A percentile compares a stretch with the other conserved stretches of the same genome.
These are phyloP conservation scores for Dothideomycetidae sp. DNA, from an alignment of 2,329 filamentous ascomycete genomes.

Conservation along the genomic window DNA sequence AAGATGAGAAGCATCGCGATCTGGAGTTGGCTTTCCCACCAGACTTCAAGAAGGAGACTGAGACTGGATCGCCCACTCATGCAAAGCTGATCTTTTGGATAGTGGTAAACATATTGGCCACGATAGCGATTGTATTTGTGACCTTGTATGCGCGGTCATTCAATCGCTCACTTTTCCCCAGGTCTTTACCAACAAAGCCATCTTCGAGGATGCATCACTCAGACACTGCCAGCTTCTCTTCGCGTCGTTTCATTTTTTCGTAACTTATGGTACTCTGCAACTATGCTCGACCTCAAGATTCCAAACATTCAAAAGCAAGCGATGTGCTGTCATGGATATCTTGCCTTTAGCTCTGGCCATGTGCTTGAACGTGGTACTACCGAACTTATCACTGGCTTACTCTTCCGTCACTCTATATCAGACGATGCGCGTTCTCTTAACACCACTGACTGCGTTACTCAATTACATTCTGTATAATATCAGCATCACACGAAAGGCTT, in stretches of 20 bases:
- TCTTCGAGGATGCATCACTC: conserved; percentile 49
- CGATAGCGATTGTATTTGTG: conserved; percentile 11
- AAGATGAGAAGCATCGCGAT: neutral
- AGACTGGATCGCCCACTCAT: neutral
- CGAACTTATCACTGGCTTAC: conserved; percentile 53
- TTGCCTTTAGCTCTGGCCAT: conserved; percentile 52
- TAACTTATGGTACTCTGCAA: conserved; percentile 51
- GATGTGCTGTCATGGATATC: conserved; percentile 34
- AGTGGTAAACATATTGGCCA: conserved; percentile 10
- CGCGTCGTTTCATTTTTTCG: conserved; percentile 53
- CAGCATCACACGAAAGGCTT: conserved; percentile 40
- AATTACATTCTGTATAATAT: conserved; percentile 48
- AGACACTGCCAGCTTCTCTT: conserved; percentile 51
- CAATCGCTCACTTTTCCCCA: no score
- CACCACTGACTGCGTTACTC: conserved; percentile 50
- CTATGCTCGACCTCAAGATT: conserved; percentile 40
- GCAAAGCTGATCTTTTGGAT: conserved; percentile 11
- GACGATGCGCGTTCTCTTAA: conserved; percentile 52
- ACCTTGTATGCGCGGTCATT: no score
- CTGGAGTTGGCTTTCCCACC: neutral
- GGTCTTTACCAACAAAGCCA: conserved; percentile 44
- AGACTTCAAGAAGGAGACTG: neutral
- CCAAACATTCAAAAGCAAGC: conserved; percentile 41
- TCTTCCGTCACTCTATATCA: conserved; percentile 58
- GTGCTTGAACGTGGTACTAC: conserved; percentile 54